Evolutionary conservation across 2,329 filamentous ascomycete genomes (phyloP).

Genomic region (Stemphylium beticola): DNA sequence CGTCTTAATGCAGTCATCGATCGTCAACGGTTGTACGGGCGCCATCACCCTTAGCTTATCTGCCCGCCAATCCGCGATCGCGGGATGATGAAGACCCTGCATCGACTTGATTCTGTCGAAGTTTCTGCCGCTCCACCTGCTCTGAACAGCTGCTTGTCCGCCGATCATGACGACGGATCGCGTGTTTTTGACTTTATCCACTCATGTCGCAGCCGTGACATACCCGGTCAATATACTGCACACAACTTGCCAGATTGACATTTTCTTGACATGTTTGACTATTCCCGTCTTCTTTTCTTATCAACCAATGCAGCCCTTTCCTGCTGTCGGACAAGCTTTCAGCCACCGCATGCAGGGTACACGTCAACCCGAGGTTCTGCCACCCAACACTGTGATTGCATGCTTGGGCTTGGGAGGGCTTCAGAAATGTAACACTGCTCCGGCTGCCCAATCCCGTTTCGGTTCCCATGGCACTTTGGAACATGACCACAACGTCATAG

Average conservation of each 20-base stretch:
- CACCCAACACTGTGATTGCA: constrained; percentile 7
- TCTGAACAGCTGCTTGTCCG: constrained; percentile 16
- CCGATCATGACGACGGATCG: constrained; percentile 43
- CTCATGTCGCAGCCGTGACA: constrained; percentile 12
- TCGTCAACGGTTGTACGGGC: constrained; percentile 28
- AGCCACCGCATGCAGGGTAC: background rate
- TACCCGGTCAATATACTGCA: background rate
- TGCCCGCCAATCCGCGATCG: constrained; percentile 24
- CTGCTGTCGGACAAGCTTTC: background rate
- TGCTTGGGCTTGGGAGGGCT: background rate
- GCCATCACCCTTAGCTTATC: constrained; percentile 21
- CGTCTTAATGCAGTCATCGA: constrained; percentile 26
- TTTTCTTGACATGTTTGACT: background rate
- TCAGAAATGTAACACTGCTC: constrained; percentile 1
- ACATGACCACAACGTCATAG: constrained; percentile 6
- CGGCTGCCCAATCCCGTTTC: constrained; percentile 3
- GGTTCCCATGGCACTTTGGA: constrained; percentile 2
- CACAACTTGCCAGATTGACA: constrained; percentile 1
- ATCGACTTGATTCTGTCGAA: constrained; percentile 29
- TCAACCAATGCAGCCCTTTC: background rate
- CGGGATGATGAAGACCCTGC: constrained; percentile 34
- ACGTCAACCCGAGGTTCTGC: constrained; percentile 6
- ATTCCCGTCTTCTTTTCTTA: background rate
- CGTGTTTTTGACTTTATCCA: constrained; percentile 8
- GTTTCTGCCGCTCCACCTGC: constrained; percentile 30